Evolutionary conservation across 2,329 filamentous ascomycete species (phyloP).

Genomic region (Nothomitra cinnamomea): DNA sequence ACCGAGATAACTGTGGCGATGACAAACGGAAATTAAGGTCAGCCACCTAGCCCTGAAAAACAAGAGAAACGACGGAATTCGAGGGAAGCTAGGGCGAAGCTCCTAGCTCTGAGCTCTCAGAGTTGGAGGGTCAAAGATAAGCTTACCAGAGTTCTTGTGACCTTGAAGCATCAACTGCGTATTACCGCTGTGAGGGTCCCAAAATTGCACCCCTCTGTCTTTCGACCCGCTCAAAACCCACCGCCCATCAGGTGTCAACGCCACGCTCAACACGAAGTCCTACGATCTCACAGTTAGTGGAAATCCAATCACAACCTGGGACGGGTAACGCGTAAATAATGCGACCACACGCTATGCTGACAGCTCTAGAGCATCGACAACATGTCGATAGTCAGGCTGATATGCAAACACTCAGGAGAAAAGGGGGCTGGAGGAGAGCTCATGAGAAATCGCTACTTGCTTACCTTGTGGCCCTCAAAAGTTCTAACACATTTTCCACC

Average conservation of each 20-base stretch:
- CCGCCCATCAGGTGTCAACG: constrained; percentile 78
- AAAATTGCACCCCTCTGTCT: constrained; percentile 95
- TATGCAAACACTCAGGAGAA: neutral
- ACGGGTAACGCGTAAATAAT: too few species aligned
- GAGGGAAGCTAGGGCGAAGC: neutral
- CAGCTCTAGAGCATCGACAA: too few species aligned
- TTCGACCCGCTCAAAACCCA: constrained; percentile 98
- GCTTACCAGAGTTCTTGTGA: constrained; percentile 78
- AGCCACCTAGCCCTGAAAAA: neutral
- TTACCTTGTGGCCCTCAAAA: constrained; percentile 87
- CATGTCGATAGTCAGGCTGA: neutral
- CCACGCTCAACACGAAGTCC: constrained; percentile 95
- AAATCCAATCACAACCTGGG: neutral
- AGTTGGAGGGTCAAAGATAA: neutral
- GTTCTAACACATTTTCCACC: constrained; percentile 89
- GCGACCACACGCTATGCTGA: too few species aligned
- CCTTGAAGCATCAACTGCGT: constrained; percentile 98
- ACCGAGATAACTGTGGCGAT: constrained; percentile 65
- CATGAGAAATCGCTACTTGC: constrained; percentile 14
- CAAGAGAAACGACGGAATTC: neutral
- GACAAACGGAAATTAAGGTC: constrained; percentile 11
- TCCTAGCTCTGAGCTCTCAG: neutral
- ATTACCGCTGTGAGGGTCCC: constrained; percentile 84
- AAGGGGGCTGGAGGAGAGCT: neutral
- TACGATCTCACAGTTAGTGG: constrained; percentile 19